Conservation (phyloP, 306 rosid species). For the Medicago lupulina region DNA sequence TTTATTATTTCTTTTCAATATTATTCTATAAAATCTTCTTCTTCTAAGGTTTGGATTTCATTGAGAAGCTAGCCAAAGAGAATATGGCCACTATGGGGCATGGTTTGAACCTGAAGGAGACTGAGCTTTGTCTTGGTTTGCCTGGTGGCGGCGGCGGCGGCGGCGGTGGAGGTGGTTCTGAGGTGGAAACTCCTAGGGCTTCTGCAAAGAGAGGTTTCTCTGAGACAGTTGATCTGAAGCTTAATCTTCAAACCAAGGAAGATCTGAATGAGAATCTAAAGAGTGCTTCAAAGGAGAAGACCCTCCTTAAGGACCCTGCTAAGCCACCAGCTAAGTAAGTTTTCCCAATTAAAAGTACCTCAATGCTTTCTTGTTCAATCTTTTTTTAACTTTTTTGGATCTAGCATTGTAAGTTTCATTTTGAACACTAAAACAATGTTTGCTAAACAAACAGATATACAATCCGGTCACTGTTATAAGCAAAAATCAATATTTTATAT, state of each 20-base stretch:
- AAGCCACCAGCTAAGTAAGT: conserved; percentile 92
- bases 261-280: conserved; percentile 68
- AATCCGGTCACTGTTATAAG: too few species aligned
- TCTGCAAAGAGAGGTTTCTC: conserved; percentile 90
- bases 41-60: conserved; percentile 17
- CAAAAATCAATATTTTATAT: too few species aligned
- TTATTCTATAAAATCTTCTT: neutral
- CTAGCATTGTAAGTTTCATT: neutral
- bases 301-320: conserved; percentile 70
- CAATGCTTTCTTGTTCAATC: too few species aligned
- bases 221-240: conserved; percentile 90
- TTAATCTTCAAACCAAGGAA: conserved; percentile 67
- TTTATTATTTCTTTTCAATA: neutral
- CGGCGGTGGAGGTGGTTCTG: conserved; percentile 47
- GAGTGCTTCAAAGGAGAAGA: conserved; percentile 63
- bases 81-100: conserved; percentile 56
- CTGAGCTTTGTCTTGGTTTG: conserved; percentile 91
- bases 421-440: too few species aligned
- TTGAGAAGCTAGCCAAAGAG: conserved; percentile 35
- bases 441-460: too few species aligned
- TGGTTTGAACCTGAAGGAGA: conserved; percentile 76
- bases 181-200: conserved; percentile 66
- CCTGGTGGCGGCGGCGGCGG: conserved; percentile 63
- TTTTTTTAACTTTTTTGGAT: neutral
- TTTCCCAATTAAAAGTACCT: neutral